A percentile compares a stretch with the other conserved stretches of the same genome.
Evolutionary conservation across 106 monocot genomes (phyloP).

Genomic region (Dioscorea dumetorum): DNA sequence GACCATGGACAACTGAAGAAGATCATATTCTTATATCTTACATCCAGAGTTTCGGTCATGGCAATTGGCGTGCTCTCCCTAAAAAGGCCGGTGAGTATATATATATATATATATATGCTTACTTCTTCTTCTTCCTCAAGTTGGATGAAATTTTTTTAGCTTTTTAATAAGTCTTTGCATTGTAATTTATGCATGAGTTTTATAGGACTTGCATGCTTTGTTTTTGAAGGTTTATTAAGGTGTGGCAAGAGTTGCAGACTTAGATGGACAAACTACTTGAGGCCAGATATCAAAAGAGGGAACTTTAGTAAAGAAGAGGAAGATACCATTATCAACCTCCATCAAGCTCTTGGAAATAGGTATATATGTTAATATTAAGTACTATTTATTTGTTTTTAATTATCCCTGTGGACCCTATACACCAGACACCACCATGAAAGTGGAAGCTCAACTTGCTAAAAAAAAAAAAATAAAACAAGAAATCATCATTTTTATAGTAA

Average conservation of each 20-base stretch:
- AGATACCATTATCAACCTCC: conserved; percentile 36
- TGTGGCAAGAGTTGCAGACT: conserved; percentile 53
- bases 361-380: background rate
- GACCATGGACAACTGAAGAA: conserved; percentile 40
- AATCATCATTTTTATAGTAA: too few species aligned
- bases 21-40: conserved; percentile 25
- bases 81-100: conserved; percentile 32
- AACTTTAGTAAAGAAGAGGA: conserved; percentile 43
- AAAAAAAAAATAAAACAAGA: too few species aligned
- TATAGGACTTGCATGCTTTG: background rate
- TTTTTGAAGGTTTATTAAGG: conserved; percentile 29
- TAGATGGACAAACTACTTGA: conserved; percentile 40
- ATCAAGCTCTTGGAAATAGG: conserved; percentile 35
- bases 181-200: background rate
- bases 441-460: too few species aligned
- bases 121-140: background rate
- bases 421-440: too few species aligned
- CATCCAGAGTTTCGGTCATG: conserved; percentile 27
- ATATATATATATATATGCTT: too few species aligned
- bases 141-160: too few species aligned
- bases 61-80: conserved; percentile 43
- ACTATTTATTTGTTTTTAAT: too few species aligned
- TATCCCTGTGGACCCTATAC: too few species aligned
- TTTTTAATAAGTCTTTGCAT: too few species aligned
- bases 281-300: conserved; percentile 43